These are phyloP conservation scores for Heliamphora pulchella DNA, from an alignment of 179 eudicot species.

Conservation along the genomic window DNA sequence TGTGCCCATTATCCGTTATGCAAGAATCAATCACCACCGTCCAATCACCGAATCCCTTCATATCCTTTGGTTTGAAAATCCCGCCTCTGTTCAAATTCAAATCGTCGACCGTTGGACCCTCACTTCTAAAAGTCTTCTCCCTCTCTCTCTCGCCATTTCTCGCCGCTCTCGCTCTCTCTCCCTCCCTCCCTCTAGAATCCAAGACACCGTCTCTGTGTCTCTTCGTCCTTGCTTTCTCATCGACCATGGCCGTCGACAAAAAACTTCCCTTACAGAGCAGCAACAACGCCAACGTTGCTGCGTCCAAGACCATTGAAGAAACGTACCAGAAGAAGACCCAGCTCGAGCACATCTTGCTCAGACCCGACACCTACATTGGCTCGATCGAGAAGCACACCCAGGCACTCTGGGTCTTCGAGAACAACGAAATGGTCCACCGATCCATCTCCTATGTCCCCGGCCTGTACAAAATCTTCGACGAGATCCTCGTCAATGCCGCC, in stretches of 20 bases:
- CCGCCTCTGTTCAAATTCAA: constrained; percentile 12
- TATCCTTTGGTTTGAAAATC: background rate
- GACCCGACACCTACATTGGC: constrained; percentile 90
- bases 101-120: constrained; percentile 13
- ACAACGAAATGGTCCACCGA: constrained; percentile 35
- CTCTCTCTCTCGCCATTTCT: background rate
- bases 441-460: constrained; percentile 63
- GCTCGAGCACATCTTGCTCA: constrained; percentile 85
- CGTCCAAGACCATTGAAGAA: constrained; percentile 69
- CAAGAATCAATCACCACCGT: background rate
- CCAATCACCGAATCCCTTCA: background rate
- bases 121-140: background rate
- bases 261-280: constrained; percentile 44
- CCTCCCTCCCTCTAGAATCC: constrained; percentile 7
- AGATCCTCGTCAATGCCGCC: constrained; percentile 83
- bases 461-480: constrained; percentile 89
- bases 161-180: background rate
- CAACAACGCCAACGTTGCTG: constrained; percentile 45
- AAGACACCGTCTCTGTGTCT: constrained; percentile 49
- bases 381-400: constrained; percentile 67
- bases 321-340: constrained; percentile 89
- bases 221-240: constrained; percentile 1
- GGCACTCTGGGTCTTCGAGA: constrained; percentile 62
- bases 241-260: constrained; percentile 27
- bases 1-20: too few relatives aligned